phyloP scores from a whole-genome alignment of 106 monocot genomes.

The Dendrobium chrysotoxum region DNA sequence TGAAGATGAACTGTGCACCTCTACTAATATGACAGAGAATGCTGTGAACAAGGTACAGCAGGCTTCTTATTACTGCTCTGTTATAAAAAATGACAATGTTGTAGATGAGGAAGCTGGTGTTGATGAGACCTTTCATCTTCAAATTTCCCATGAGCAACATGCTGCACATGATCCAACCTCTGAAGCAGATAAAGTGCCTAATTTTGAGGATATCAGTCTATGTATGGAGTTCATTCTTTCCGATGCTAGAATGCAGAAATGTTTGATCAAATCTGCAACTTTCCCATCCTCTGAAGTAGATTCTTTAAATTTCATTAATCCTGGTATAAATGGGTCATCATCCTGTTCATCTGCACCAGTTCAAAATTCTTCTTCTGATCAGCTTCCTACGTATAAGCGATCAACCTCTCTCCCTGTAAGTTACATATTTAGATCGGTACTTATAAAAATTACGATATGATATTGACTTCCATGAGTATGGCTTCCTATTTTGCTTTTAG shows the following conservation, averaged over 20 bases:
- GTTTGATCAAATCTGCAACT: not conserved
- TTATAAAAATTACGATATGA: not conserved
- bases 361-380: not conserved
- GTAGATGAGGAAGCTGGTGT: not conserved
- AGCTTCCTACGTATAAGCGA: not conserved
- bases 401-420: constrained; percentile 4
- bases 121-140: not conserved
- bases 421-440: not conserved
- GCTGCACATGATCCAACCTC: not conserved
- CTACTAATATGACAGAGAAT: not conserved
- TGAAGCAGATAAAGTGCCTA: not conserved
- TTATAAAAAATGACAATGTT: not conserved
- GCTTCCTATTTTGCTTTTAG: too few relatives aligned
- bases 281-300: not conserved
- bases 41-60: not conserved
- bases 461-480: not conserved
- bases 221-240: not conserved
- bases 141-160: not conserved
- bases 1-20: not conserved
- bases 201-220: not conserved
- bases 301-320: not conserved
- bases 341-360: not conserved
- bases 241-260: not conserved
- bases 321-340: not conserved
- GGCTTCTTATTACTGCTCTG: not conserved